A percentile compares a stretch with the other conserved stretches of the same genome.
These are phyloP conservation scores for Eucalyptus cloeziana DNA, from an alignment of 345 rosid genomes.

Conservation along the genomic window DNA sequence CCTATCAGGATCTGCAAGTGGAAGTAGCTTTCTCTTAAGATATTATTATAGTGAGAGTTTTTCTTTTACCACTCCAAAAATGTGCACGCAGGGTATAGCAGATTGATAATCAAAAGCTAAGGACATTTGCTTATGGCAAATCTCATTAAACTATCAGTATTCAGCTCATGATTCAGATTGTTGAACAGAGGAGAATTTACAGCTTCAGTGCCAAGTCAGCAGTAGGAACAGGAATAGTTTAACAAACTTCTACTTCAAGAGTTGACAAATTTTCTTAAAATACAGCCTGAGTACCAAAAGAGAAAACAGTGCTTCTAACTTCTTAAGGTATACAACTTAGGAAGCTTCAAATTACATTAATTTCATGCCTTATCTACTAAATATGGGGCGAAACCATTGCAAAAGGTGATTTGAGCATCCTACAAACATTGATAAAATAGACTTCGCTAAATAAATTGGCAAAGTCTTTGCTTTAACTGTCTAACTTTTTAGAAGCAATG, in stretches of 20 bases:
- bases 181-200: not conserved
- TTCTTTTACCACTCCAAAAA: not conserved
- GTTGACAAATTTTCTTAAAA: not conserved
- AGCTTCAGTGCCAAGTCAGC: not conserved
- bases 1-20: slow-evolving; percentile 63
- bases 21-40: not conserved
- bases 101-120: not conserved
- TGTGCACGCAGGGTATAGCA: not conserved
- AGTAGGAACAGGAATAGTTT: not conserved
- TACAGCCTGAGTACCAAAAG: not conserved
- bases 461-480: not conserved
- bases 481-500: not conserved
- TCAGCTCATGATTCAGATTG: not conserved
- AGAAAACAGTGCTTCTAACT: not conserved
- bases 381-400: not conserved
- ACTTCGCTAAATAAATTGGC: not conserved
- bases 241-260: not conserved
- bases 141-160: not conserved
- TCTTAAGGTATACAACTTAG: not conserved
- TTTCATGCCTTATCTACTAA: not conserved
- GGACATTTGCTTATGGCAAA: not conserved
- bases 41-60: not conserved
- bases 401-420: not conserved
- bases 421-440: not conserved
- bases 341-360: not conserved